Evolutionary conservation across 2,329 filamentous ascomycete genomes (phyloP), one percentile per base, ranked within the genome.

Genomic region (Claviceps maximensis): DNA sequence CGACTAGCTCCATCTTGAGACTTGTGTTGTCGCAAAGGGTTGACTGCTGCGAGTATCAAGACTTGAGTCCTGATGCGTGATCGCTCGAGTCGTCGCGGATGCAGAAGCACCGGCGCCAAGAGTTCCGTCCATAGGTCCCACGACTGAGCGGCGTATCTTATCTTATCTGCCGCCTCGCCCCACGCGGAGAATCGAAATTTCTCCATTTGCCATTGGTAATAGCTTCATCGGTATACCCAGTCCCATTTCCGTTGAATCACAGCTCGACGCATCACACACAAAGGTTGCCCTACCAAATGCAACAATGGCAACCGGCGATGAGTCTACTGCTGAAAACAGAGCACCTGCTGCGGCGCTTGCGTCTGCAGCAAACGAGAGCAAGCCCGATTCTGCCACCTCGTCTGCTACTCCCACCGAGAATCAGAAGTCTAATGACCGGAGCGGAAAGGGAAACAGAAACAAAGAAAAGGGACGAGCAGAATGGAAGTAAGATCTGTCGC

Each of bases 251-350:
- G 15, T 38, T 17, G 33, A 38, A 53, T 21, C 15, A 8, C 17
- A 48, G 23, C 19, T 27, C 2, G 15, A 46, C 15, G 15, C 21
- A 23, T 12, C 25, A 51, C 10, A 23, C 7, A 7, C n/a, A 49
- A n/a, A 60, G 38, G 38, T 51, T 23, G 36, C 25, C 49, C 31
- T 48, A 13, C 47, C 55, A 59, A 56, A 67, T 68, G 64, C 61
- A 61, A 60, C 46, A 54, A 68, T 68, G 65, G 64, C 63, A 57
- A 59, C 60, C 58, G 58, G 58, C 58, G 59, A 62, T 54, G 64
- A 65, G 53, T 53, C 58, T 62, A 54, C 59, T 63, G 58, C 58
- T 57, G 55, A 61, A 57, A 61, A 57, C 53, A 55, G 59, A 54
- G 55, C 58, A 47, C 54, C 50, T 33, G 49, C 45, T 33, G 33